These are phyloP conservation scores for Physcomitrellopsis africana DNA, from an alignment of 225 moss, liverwort and hornwort genomes.

Conservation along the genomic window DNA sequence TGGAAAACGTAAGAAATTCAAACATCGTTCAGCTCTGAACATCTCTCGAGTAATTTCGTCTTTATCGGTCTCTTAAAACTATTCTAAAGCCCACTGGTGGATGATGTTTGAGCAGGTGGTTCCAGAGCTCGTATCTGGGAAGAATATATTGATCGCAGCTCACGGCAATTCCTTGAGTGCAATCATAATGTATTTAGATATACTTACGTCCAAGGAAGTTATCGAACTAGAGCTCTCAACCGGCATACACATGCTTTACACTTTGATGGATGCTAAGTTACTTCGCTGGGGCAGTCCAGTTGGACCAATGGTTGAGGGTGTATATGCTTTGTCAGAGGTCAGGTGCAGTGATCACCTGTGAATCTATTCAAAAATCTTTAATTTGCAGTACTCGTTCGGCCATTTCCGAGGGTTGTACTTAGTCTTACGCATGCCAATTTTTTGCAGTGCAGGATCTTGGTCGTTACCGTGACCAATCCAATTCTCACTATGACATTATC, in stretches of 20 bases:
- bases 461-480: conserved; percentile 17
- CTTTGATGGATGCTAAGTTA: conserved; percentile 54
- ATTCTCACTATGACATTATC: background rate
- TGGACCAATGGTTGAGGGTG: conserved; percentile 52
- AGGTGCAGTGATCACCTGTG: background rate
- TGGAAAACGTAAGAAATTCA: too few species aligned
- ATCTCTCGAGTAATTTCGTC: too few species aligned
- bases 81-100: background rate
- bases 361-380: background rate
- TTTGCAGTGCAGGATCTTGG: background rate
- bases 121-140: conserved; percentile 60
- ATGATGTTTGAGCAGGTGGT: conserved; percentile 42
- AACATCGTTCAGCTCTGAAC: background rate
- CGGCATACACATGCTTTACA: conserved; percentile 72
- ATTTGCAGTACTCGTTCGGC: background rate
- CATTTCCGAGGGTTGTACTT: background rate
- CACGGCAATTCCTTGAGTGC: conserved; percentile 72
- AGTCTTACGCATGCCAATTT: background rate
- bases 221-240: conserved; percentile 79
- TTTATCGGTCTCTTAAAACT: too few species aligned
- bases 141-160: conserved; percentile 68
- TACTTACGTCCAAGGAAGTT: conserved; percentile 33
- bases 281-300: conserved; percentile 64
- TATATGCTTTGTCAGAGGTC: conserved; percentile 63
- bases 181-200: conserved; percentile 44